Evolutionary conservation across 352 stramenopile genomes (phyloP).

Genomic region (Pythium coloratum): DNA sequence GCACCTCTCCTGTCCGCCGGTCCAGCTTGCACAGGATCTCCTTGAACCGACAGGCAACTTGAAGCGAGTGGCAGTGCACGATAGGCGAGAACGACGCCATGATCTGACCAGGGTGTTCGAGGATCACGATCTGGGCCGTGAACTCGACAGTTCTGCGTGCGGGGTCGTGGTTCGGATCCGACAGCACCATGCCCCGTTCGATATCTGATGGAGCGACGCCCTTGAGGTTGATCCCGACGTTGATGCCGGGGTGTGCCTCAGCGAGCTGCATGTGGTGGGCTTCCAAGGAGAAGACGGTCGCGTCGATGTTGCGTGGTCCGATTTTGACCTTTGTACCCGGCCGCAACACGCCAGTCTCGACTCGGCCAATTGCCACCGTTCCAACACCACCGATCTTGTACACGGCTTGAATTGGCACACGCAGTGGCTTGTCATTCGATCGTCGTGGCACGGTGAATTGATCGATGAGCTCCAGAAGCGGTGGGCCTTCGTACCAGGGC

Average conservation of each 20-base stretch:
- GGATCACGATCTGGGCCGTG: constrained; percentile 95
- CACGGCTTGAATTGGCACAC: constrained; percentile 95
- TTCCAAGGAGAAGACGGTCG: constrained; percentile 96
- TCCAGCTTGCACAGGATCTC: constrained; percentile 97
- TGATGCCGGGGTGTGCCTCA: constrained; percentile 93
- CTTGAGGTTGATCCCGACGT: constrained; percentile 98
- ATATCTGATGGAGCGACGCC: constrained; percentile 95
- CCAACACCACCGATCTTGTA: constrained; percentile 98
- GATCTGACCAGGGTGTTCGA: constrained; percentile 96
- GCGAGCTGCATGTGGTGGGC: constrained; percentile 94
- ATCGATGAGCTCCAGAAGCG: constrained; percentile 93
- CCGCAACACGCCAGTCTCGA: constrained; percentile 97
- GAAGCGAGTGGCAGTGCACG: constrained; percentile 97
- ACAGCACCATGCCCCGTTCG: constrained; percentile 92
- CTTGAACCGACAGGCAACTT: constrained; percentile 96
- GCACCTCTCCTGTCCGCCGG: constrained; percentile 92
- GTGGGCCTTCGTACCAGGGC: constrained; percentile 95
- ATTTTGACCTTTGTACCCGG: constrained; percentile 92
- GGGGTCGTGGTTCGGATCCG: constrained; percentile 93
- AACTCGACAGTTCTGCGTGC: constrained; percentile 86
- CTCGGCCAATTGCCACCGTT: constrained; percentile 95
- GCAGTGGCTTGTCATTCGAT: constrained; percentile 93
- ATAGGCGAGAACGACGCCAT: constrained; percentile 93
- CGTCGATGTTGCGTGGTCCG: constrained; percentile 87
- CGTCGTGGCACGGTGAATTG: constrained; percentile 90